Conservation (phyloP, 352 stramenopile genomes). For the Phytophthora sansomeana region DNA sequence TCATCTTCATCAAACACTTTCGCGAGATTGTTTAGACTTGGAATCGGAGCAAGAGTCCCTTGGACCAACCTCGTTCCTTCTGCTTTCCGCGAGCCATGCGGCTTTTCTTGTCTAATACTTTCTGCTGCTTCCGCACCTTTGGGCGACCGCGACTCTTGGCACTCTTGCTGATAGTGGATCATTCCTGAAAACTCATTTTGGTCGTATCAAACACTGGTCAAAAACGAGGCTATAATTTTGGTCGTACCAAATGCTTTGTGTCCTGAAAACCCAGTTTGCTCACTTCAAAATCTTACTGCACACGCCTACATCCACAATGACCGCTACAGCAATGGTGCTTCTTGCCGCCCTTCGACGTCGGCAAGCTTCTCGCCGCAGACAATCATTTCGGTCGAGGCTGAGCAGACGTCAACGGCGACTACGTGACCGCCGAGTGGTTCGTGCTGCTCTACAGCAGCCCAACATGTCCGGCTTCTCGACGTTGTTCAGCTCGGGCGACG, state of each 20-base stretch:
- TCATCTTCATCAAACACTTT: slow-evolving; percentile 4
- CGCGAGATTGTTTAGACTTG: background rate
- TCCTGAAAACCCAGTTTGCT: background rate
- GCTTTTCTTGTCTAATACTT: slow-evolving; percentile 1
- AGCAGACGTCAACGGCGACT: too few relatives aligned
- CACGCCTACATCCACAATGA: background rate
- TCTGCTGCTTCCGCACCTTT: slow-evolving; percentile 17
- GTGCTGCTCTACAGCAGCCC: too few relatives aligned
- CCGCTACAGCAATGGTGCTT: background rate
- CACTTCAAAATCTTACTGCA: background rate
- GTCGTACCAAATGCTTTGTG: background rate
- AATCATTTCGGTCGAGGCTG: too few relatives aligned
- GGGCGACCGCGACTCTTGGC: slow-evolving; percentile 8
- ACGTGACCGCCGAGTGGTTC: too few relatives aligned
- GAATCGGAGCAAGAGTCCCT: slow-evolving; percentile 5
- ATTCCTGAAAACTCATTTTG: background rate
- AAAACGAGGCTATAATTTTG: background rate
- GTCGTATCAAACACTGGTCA: background rate
- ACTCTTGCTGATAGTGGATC: slow-evolving; percentile 11
- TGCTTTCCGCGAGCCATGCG: slow-evolving; percentile 1
- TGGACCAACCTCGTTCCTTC: slow-evolving; percentile 11
- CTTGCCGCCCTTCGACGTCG: background rate
- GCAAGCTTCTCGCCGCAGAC: background rate
- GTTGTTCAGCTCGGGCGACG: too few relatives aligned
- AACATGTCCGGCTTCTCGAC: too few relatives aligned